Base-by-base conservation (phyloP, 202 grass and related monocot genomes). In the Tripidium arundinaceum region DNA sequence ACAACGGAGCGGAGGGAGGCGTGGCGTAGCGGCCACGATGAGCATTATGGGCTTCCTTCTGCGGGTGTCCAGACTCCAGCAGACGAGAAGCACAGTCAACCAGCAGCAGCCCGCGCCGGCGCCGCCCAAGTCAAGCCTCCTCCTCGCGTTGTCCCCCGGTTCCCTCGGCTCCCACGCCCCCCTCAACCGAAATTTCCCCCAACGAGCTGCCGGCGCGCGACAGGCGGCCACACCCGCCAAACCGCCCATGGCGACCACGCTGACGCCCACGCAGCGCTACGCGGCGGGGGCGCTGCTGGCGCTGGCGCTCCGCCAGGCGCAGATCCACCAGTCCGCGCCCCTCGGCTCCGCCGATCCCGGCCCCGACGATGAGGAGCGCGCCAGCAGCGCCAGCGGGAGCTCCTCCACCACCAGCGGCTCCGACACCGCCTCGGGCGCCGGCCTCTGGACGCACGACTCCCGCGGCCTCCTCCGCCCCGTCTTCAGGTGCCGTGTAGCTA, bases 371-470 rank as follows among this genome's bases (percentile, higher is more conserved):
- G 74, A 63, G 41, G 90, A 90, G 29, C 83, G 72, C 19, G 31
- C 86, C 43, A 86, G 80, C 45, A 94, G 83, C 85, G 62, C 49
- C 55, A 89, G 82, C 87, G 28, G 49, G 55, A 70, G 85, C 67
- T 87, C 85, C 83, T 37, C 75, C 70, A 27, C 63, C 71, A 4
- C 47, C 47, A 77, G 77, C 55, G 29, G 38, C 69, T 72, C 69
- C 25, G 74, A 70, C 66, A 87, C 64, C 25, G 72, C 62, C 58
- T 43, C 21, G 16, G 81, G 74, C 46, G 28, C 83, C 19, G 81
- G 60, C 41, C 84, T 95, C 63, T 98, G 92, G 96, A 93, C 88
- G 73, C 92, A 98, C 86, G 92, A 95, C 37, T 98, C 49, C 90
- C n/a, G n/a, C n/a, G n/a, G n/a, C n/a, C n/a, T n/a, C n/a, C n/a